These are phyloP conservation scores for Penicillium salamii DNA, from an alignment of 495 filamentous ascomycete genomes.

Conservation along the genomic window DNA sequence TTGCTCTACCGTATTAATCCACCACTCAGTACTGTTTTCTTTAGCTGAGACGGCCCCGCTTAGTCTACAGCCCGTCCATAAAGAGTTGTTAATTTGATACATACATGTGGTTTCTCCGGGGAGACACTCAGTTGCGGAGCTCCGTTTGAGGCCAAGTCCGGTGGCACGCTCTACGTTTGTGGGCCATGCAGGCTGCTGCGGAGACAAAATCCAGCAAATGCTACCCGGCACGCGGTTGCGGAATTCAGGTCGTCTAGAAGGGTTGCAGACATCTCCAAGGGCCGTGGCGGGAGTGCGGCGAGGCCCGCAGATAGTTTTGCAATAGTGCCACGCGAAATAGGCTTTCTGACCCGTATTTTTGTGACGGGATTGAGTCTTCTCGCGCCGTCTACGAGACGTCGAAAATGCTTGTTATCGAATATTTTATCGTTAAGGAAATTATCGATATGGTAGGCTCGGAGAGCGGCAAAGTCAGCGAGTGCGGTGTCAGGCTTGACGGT, in stretches of 20 bases:
- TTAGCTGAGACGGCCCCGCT: too few relatives aligned
- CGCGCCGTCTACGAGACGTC: neutral
- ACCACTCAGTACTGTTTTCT: too few relatives aligned
- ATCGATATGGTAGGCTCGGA: neutral
- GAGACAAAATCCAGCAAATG: slow-evolving; percentile 1
- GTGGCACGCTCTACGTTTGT: too few relatives aligned
- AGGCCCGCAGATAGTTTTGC: slow-evolving; percentile 7
- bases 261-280: slow-evolving; percentile 3
- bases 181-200: too few relatives aligned
- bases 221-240: slow-evolving; percentile 3
- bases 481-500: neutral
- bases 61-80: too few relatives aligned
- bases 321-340: slow-evolving; percentile 7
- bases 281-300: neutral
- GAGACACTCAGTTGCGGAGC: too few relatives aligned
- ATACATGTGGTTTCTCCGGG: too few relatives aligned
- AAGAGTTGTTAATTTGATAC: too few relatives aligned
- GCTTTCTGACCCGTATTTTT: slow-evolving; percentile 8
- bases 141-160: neutral
- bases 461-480: too few relatives aligned
- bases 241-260: slow-evolving; percentile 8
- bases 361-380: too few relatives aligned
- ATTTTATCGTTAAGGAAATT: too few relatives aligned
- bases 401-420: neutral
- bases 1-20: too few relatives aligned